Percentiles rank a stretch among this genome's conserved stretches.
Evolutionary conservation across 345 rosid species (phyloP).

Genomic region (Laguncularia racemosa): DNA sequence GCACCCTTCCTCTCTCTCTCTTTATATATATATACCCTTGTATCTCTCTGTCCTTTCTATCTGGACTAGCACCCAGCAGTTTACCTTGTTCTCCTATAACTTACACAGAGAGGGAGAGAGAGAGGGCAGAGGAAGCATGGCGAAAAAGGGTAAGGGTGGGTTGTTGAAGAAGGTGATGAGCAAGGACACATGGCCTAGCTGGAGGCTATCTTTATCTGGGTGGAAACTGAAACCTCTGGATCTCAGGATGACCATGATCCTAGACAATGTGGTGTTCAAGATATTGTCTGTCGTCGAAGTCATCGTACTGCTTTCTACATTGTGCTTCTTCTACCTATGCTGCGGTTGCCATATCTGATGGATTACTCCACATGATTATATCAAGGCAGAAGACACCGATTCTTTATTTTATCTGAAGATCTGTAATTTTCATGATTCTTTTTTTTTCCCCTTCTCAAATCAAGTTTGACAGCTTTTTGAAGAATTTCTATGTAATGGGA

Average conservation of each 20-base stretch:
- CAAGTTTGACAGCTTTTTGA: neutral
- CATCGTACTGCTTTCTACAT: constrained; percentile 51
- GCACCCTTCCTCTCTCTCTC: no score
- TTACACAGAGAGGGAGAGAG: neutral
- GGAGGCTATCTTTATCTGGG: constrained; percentile 13
- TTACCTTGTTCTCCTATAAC: no score
- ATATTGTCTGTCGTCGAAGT: constrained; percentile 52
- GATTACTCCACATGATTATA: neutral
- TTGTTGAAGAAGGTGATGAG: constrained; percentile 6
- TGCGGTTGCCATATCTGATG: constrained; percentile 62
- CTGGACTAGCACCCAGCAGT: no score
- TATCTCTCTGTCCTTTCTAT: no score
- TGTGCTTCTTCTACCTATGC: constrained; percentile 70
- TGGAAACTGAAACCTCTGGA: constrained; percentile 29
- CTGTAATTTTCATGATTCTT: neutral
- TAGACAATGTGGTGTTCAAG: constrained; percentile 46
- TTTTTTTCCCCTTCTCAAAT: neutral
- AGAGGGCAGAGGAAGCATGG: neutral
- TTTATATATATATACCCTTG: no score
- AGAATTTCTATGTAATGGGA: no score
- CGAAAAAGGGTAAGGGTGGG: neutral
- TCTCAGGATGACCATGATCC: constrained; percentile 16
- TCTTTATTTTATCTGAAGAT: neutral
- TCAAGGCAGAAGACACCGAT: no score
- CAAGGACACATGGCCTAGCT: constrained; percentile 21